phyloP scores from a whole-genome alignment of 2,329 filamentous ascomycete genomes.

The Pezicula carpinea region DNA sequence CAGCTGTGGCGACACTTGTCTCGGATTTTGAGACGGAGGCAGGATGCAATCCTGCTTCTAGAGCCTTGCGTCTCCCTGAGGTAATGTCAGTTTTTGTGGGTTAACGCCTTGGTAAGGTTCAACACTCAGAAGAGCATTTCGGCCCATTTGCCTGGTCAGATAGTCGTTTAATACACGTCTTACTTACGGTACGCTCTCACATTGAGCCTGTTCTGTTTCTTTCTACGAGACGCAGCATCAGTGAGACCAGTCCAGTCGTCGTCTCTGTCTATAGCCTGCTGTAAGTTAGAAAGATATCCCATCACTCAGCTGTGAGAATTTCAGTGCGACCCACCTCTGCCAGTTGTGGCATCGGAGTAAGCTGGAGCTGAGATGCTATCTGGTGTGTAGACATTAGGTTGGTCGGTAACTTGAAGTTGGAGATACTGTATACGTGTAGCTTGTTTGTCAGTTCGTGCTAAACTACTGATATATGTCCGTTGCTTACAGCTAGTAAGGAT shows the following conservation, averaged over 20 bases:
- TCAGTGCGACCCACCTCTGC: conserved; percentile 5
- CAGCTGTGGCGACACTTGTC: background rate
- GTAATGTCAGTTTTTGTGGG: background rate
- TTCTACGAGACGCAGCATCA: conserved; percentile 27
- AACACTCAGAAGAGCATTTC: too few relatives aligned
- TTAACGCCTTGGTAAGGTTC: too few relatives aligned
- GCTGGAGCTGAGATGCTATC: background rate
- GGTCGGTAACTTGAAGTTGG: too few relatives aligned
- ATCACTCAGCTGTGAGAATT: background rate
- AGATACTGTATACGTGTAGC: too few relatives aligned
- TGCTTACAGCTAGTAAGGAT: conserved; percentile 1
- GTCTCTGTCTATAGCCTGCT: conserved; percentile 12
- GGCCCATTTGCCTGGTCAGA: too few relatives aligned
- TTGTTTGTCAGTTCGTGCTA: too few relatives aligned
- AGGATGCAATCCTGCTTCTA: background rate
- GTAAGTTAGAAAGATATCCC: background rate
- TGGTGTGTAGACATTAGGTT: background rate
- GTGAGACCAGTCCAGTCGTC: conserved; percentile 33
- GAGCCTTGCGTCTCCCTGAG: conserved; percentile 5
- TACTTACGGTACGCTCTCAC: conserved; percentile 31
- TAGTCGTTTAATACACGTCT: background rate
- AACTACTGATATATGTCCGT: too few relatives aligned
- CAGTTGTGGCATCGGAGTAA: conserved; percentile 9
- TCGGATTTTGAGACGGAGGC: background rate
- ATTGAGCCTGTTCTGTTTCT: conserved; percentile 32